Conservation (phyloP, 768 basidiomycete species). For the Trametes sanguinea region DNA sequence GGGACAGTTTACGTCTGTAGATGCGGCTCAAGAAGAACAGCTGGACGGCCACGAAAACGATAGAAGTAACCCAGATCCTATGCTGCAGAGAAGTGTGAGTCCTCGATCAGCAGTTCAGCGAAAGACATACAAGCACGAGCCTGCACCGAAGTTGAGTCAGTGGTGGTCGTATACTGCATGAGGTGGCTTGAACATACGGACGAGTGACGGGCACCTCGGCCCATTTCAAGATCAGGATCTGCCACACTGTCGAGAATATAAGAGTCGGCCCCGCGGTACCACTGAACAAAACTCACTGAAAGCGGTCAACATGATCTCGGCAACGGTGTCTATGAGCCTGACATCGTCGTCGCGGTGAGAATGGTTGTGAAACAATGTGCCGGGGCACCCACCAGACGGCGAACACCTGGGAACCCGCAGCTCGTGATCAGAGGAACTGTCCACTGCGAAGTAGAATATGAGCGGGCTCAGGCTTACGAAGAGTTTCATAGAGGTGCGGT, state of each 20-base stretch:
- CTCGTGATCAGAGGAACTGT: too few relatives aligned
- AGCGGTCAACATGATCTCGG: neutral
- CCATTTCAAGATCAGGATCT: neutral
- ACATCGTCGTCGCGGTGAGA: too few relatives aligned
- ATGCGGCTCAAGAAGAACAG: neutral
- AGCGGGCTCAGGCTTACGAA: neutral
- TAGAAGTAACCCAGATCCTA: neutral
- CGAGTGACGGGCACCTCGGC: neutral
- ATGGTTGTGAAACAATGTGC: too few relatives aligned
- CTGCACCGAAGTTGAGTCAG: neutral
- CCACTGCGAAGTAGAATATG: neutral
- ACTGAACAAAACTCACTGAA: neutral
- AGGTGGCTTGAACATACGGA: too few relatives aligned
- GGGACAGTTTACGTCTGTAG: neutral
- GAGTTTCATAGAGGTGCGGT: neutral
- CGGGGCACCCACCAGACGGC: too few relatives aligned
- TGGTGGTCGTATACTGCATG: neutral
- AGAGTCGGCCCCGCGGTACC: too few relatives aligned
- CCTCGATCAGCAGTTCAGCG: neutral
- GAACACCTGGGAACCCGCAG: too few relatives aligned
- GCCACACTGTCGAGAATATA: neutral
- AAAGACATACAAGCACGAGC: neutral
- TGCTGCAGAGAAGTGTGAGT: neutral
- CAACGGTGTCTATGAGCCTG: neutral
- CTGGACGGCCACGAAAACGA: neutral